Base-by-base conservation (phyloP, 352 stramenopile species). In the Phytophthora megakarya region DNA sequence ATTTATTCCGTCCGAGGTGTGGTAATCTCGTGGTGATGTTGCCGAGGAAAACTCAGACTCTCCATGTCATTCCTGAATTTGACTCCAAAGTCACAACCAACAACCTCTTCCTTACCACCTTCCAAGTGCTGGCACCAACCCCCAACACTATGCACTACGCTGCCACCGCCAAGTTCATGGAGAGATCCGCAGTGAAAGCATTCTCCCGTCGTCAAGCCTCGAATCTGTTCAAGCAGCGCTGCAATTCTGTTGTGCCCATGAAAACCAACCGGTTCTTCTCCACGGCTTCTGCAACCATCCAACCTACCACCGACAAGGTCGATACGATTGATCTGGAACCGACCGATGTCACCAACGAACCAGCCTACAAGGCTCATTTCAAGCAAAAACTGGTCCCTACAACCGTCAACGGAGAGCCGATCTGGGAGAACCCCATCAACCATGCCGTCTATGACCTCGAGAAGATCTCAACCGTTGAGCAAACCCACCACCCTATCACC, bases 391-490 rank as follows among this genome's bases (percentile, higher is more conserved):
- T 3, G 28, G n/a, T n/a, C 6, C 5, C 30, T 35, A 60, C 48
- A 15, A 38, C 15, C 22, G 37, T 50, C 13, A 61, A 67, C 15
- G 61, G 56, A 2, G 52, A 71, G 25, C 55, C 57, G 0, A 51
- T 66, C 25, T 80, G 72, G 72, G 72, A 80, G 6, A 74, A 80
- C 56, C 72, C 40, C 18, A 72, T 70, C 21, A 66, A 61, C 38
- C 72, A 76, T 42, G 51, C 67, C 30, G 67, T 80, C 2, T 80
- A 80, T 64, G 65, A 70, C 49, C 49, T 75, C n/a, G 47, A 74
- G 8, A 72, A 80, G 57, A 72, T 80, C 49, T 35, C 46, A 12
- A 48, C 25, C 18, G 49, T 80, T 32, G 46, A 76, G 33, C 15
- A 72, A 22, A 83, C 69, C 3, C 75, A 83, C 65, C 75, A 77